Base-by-base conservation (phyloP, 2,329 filamentous ascomycete species). In the Fusarium sp. region DNA sequence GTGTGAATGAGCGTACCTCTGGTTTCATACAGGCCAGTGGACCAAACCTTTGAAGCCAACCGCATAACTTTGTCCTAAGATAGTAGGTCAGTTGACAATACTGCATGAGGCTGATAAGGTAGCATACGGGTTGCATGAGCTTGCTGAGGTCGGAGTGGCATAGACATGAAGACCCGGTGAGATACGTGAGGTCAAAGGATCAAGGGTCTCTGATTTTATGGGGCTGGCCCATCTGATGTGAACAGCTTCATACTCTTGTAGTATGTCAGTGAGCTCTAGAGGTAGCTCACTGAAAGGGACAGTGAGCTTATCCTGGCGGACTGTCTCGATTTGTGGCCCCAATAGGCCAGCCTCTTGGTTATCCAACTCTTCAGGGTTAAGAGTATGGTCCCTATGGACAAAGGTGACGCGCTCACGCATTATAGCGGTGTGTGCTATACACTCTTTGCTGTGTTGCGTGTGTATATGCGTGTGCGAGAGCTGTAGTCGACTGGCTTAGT, bases 381-480 rank as follows among this genome's bases (percentile, higher is more conserved):
- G 84, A 3, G 84, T 84, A 56, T 86, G 82, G 43, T 89, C 87
- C n/a, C 86, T 84, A 69, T 91, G 89, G 53, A 96, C 82, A 68
- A 93, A 96, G 1, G 94, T 97, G 72, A 93, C 89, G 79, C 92
- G 85, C 79, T 93, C 88, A 72, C 90, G 89, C 92, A 95, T 94
- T 39, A 48, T 44, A 56, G 24, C n/a, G 48, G 19, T 44, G 33
- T 26, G 32, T 26, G 30, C 17, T 57, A 44, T 24, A 44, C 26
- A 41, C 26, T 62, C 45, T 20, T 37, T 30, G 20, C 15, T 20
- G 30, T 9, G 28, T 30, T 30, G 28, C 20, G 26, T 50, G 33
- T 8, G 26, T 50, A 26, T 28, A 37, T 46, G 28, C 30, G 35
- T 15, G 17, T 22, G 45, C 28, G 28, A 30, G 28, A 30, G 28